phyloP scores from a whole-genome alignment of 306 rosid species.

The Fragaria vesca region DNA sequence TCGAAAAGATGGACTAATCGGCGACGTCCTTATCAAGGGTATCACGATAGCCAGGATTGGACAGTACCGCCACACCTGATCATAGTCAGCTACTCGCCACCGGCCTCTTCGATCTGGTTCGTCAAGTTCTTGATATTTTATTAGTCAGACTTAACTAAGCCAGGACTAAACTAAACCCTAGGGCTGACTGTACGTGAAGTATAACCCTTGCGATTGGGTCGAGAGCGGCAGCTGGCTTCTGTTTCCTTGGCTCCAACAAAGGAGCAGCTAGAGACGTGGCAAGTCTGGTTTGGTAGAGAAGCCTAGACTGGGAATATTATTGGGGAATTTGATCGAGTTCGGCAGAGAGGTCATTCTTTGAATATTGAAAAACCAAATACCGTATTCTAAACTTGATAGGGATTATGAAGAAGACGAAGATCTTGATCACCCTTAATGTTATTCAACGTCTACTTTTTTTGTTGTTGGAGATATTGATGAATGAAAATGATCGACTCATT shows the following conservation, averaged over 20 bases:
- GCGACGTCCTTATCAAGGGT: slow-evolving; percentile 15
- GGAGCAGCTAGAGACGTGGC: slow-evolving; percentile 32
- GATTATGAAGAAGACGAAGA: slow-evolving; percentile 1
- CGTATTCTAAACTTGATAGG: neutral
- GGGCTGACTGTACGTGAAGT: neutral
- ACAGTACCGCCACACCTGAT: slow-evolving; percentile 18
- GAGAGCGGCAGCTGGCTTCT: slow-evolving; percentile 34
- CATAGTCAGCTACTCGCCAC: neutral
- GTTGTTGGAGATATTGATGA: neutral
- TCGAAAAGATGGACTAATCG: neutral
- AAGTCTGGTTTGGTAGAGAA: slow-evolving; percentile 22
- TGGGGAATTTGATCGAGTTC: slow-evolving; percentile 22
- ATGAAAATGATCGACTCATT: neutral
- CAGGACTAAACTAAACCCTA: slow-evolving; percentile 9
- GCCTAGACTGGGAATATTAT: neutral
- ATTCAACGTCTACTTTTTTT: neutral
- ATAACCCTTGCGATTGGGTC: no score
- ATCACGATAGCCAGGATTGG: neutral
- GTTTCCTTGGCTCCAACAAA: slow-evolving; percentile 56
- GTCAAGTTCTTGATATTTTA: neutral
- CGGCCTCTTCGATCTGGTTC: neutral
- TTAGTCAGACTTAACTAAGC: neutral
- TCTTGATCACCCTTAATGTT: neutral
- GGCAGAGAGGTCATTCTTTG: slow-evolving; percentile 29
- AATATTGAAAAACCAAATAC: neutral